phyloP scores from a whole-genome alignment of 129 eudicot genomes.

The Escallonia herrerae region DNA sequence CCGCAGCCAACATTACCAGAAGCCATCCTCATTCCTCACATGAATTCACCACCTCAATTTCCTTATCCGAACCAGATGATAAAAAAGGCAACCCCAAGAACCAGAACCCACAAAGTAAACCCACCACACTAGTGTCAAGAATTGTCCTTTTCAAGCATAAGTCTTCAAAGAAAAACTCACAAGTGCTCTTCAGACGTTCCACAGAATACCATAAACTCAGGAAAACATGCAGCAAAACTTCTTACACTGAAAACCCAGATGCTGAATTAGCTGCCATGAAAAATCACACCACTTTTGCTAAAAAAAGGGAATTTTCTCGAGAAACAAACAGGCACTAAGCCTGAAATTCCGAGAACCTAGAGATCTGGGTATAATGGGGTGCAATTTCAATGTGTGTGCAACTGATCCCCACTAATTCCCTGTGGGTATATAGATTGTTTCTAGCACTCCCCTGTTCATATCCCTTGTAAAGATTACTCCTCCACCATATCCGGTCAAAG shows the following conservation, averaged over 20 bases:
- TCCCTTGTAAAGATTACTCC: not conserved
- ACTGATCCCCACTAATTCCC: slow-evolving; percentile 37
- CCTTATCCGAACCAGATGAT: slow-evolving; percentile 22
- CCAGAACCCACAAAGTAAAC: slow-evolving; percentile 39
- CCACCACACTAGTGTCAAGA: slow-evolving; percentile 12
- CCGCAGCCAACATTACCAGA: slow-evolving; percentile 10
- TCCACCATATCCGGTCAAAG: slow-evolving; percentile 10
- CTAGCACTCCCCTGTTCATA: slow-evolving; percentile 7
- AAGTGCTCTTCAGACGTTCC: slow-evolving; percentile 8
- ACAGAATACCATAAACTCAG: not conserved
- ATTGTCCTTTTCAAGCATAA: slow-evolving; percentile 11
- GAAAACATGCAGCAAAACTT: not conserved
- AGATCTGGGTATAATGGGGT: slow-evolving; percentile 34
- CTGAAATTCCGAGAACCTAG: slow-evolving; percentile 44
- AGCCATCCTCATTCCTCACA: slow-evolving; percentile 3
- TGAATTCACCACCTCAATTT: slow-evolving; percentile 11
- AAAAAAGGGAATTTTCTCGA: slow-evolving; percentile 20
- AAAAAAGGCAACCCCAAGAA: slow-evolving; percentile 23
- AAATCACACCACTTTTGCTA: slow-evolving; percentile 6
- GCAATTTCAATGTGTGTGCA: slow-evolving; percentile 13
- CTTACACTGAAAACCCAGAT: not conserved
- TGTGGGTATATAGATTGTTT: slow-evolving; percentile 11
- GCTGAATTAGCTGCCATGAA: slow-evolving; percentile 8
- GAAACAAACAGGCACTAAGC: slow-evolving; percentile 19
- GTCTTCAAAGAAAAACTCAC: slow-evolving; percentile 4